Evolutionary conservation across 345 rosid genomes (phyloP).

Genomic region (Hypericum perforatum): DNA sequence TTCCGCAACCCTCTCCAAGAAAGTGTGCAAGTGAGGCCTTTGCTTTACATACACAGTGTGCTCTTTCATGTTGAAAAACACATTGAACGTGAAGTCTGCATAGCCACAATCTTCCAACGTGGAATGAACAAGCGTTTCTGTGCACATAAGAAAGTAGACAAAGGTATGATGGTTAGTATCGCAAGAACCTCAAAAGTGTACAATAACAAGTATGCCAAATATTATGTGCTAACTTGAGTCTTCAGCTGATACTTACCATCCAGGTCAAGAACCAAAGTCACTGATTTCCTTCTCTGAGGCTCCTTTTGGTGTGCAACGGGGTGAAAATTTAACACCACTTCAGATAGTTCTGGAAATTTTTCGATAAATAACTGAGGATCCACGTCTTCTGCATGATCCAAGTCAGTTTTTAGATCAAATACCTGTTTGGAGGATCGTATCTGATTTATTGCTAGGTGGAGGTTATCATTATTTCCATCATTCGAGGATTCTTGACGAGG

Average conservation of each 20-base stretch:
- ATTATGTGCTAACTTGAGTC: background rate
- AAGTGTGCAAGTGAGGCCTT: slow-evolving; percentile 83
- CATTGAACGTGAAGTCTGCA: slow-evolving; percentile 90
- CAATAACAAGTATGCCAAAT: background rate
- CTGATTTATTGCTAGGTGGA: slow-evolving; percentile 53
- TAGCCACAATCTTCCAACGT: slow-evolving; percentile 72
- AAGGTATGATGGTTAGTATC: slow-evolving; percentile 1
- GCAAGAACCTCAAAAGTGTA: background rate
- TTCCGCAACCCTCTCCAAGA: slow-evolving; percentile 75
- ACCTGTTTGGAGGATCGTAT: slow-evolving; percentile 40
- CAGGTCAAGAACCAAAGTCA: slow-evolving; percentile 87
- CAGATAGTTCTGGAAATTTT: slow-evolving; percentile 77
- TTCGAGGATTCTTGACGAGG: slow-evolving; percentile 34
- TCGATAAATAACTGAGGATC: slow-evolving; percentile 89
- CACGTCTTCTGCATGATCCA: slow-evolving; percentile 67
- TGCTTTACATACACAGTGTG: slow-evolving; percentile 86
- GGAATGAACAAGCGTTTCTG: slow-evolving; percentile 98
- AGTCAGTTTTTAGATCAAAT: slow-evolving; percentile 39
- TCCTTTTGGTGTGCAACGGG: slow-evolving; percentile 79
- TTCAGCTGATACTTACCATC: slow-evolving; percentile 49
- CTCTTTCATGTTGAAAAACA: slow-evolving; percentile 70
- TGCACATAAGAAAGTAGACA: slow-evolving; percentile 11
- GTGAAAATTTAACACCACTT: slow-evolving; percentile 84
- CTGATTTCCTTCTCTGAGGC: slow-evolving; percentile 93
- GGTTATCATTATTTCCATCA: slow-evolving; percentile 36